Evolutionary conservation across 164 flowering plant genomes (phyloP).

Genomic region (Piper longum): DNA sequence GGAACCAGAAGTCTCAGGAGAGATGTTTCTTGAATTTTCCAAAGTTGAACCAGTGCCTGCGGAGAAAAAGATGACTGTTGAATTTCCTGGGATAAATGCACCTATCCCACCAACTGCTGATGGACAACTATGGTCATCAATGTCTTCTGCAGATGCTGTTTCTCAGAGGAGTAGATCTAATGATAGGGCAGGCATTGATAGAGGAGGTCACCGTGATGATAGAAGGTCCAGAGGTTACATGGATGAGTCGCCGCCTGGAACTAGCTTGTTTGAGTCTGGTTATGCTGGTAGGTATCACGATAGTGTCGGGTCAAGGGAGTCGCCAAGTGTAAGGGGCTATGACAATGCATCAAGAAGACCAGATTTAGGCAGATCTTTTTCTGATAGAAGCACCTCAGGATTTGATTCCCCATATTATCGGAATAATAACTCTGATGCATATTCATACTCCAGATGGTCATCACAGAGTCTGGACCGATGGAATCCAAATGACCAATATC

Average conservation of each 20-base stretch:
- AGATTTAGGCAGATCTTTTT: slow-evolving; percentile 25
- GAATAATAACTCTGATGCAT: slow-evolving; percentile 15
- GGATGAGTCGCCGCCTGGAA: slow-evolving; percentile 50
- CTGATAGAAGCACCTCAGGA: slow-evolving; percentile 35
- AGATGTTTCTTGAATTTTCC: slow-evolving; percentile 68
- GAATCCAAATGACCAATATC: slow-evolving; percentile 3
- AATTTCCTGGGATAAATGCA: slow-evolving; percentile 88
- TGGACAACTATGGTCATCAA: slow-evolving; percentile 47
- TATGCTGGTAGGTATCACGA: slow-evolving; percentile 33
- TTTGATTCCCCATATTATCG: slow-evolving; percentile 24
- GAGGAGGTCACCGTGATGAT: slow-evolving; percentile 27
- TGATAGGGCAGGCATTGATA: slow-evolving; percentile 26
- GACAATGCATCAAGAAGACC: slow-evolving; percentile 29
- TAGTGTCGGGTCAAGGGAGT: slow-evolving; percentile 13
- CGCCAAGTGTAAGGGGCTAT: slow-evolving; percentile 20
- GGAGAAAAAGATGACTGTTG: slow-evolving; percentile 49
- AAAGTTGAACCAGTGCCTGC: slow-evolving; percentile 13
- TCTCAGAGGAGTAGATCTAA: slow-evolving; percentile 17
- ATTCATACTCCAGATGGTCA: slow-evolving; percentile 15
- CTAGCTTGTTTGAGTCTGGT: slow-evolving; percentile 22
- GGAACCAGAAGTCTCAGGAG: slow-evolving; percentile 15
- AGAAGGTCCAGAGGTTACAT: slow-evolving; percentile 32
- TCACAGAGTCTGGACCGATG: slow-evolving; percentile 10
- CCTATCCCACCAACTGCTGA: slow-evolving; percentile 87
- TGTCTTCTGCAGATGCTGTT: slow-evolving; percentile 14